A percentile compares a stretch with the other conserved stretches of the same genome.
Conservation (phyloP, 495 filamentous ascomycete species). For the Cladorrhinum samala region DNA sequence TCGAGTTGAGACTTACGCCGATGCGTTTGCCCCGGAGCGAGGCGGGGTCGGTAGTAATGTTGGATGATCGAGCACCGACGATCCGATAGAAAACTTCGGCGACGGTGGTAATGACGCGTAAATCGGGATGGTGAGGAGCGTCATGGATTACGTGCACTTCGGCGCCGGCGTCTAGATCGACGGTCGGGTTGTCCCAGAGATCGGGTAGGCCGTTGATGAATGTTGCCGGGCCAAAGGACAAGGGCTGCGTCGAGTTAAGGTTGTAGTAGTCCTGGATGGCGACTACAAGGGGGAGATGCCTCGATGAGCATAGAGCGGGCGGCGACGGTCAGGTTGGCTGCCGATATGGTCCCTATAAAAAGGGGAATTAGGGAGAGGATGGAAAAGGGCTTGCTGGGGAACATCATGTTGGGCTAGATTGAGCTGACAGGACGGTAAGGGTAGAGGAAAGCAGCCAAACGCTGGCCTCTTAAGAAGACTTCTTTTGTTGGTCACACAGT, state of each 20-base stretch:
- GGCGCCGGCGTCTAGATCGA: constrained; percentile 7
- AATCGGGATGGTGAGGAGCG: constrained; percentile 1
- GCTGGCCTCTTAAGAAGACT: not conserved
- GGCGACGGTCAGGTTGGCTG: constrained; percentile 5
- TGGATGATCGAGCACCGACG: constrained; percentile 1
- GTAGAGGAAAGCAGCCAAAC: not conserved
- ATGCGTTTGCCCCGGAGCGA: constrained; percentile 6
- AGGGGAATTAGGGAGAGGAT: not conserved
- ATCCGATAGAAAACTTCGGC: constrained; percentile 6
- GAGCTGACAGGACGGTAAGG: not conserved
- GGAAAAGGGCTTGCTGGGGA: not conserved
- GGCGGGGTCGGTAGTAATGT: not conserved
- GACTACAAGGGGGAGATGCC: constrained; percentile 7
- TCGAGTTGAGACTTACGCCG: constrained; percentile 2
- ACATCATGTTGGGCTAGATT: not conserved
- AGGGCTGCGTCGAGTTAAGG: not conserved
- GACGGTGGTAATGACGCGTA: constrained; percentile 5
- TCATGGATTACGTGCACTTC: constrained; percentile 9
- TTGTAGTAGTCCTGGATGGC: constrained; percentile 6
- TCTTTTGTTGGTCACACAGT: not conserved
- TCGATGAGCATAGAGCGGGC: constrained; percentile 3
- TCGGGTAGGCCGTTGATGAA: constrained; percentile 8
- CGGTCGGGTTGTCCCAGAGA: not conserved
- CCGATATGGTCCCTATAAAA: not conserved
- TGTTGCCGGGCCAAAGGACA: not conserved